Conservation (phyloP, 768 basidiomycete species). For the Lactarius hengduanensis region DNA sequence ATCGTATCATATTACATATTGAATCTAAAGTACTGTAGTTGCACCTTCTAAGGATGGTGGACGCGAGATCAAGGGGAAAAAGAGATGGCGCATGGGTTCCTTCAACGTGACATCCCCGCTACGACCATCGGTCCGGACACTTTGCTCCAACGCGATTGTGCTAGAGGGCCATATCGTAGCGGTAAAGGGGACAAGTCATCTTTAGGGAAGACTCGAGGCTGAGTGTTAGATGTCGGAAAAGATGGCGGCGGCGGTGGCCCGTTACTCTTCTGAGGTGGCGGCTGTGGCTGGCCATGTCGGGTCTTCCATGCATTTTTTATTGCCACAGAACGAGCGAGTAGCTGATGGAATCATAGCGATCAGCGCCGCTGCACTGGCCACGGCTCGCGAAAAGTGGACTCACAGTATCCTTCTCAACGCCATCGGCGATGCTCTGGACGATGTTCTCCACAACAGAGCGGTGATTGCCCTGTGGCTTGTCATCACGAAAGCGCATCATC, state of each 20-base stretch:
- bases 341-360: slow-evolving; percentile 40
- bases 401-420: slow-evolving; percentile 87
- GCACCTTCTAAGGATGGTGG: not conserved
- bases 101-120: slow-evolving; percentile 66
- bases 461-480: slow-evolving; percentile 93
- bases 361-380: not conserved
- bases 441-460: slow-evolving; percentile 81
- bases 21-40: not conserved
- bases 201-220: slow-evolving; percentile 23
- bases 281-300: slow-evolving; percentile 41
- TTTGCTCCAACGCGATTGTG: slow-evolving; percentile 66
- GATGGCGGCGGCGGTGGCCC: slow-evolving; percentile 27
- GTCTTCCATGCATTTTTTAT: slow-evolving; percentile 78
- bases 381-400: slow-evolving; percentile 32
- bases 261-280: slow-evolving; percentile 32
- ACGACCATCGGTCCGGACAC: slow-evolving; percentile 62
- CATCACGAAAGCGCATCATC: slow-evolving; percentile 91
- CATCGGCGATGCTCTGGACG: slow-evolving; percentile 88
- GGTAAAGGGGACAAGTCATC: slow-evolving; percentile 35
- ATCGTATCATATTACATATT: not conserved
- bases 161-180: slow-evolving; percentile 64
- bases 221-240: slow-evolving; percentile 29
- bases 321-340: slow-evolving; percentile 58
- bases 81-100: slow-evolving; percentile 8
- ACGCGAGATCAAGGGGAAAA: not conserved